A percentile compares a stretch with the other conserved stretches of the same genome.
phyloP scores from a whole-genome alignment of 164 flowering plant species.

The Vitis amurensis region DNA sequence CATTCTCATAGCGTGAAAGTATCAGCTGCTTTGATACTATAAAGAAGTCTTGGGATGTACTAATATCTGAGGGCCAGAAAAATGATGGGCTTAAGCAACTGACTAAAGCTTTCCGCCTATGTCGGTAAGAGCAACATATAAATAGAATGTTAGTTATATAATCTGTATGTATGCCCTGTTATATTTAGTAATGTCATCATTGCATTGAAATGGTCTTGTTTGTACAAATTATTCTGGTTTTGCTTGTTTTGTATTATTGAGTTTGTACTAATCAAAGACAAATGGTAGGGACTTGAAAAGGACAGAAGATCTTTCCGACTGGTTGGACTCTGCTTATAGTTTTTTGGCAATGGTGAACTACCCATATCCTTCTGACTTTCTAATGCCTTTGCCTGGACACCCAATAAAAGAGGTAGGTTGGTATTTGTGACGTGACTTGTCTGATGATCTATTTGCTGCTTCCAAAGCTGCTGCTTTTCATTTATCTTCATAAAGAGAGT shows the following conservation, averaged over 20 bases:
- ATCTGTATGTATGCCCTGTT: not conserved
- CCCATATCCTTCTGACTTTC: slow-evolving; percentile 72
- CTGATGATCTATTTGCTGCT: not conserved
- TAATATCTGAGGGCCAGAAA: slow-evolving; percentile 47
- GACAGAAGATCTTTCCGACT: slow-evolving; percentile 52
- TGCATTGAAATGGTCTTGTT: not conserved
- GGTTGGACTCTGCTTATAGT: slow-evolving; percentile 84
- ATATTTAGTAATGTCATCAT: not conserved
- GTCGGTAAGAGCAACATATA: slow-evolving; percentile 45
- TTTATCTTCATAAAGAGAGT: too few species aligned
- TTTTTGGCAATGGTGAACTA: slow-evolving; percentile 90
- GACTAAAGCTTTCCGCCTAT: slow-evolving; percentile 58
- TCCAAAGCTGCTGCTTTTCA: not conserved
- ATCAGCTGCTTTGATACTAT: slow-evolving; percentile 69
- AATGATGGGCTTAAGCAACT: slow-evolving; percentile 55
- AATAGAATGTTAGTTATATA: not conserved
- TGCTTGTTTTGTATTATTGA: not conserved
- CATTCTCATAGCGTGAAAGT: slow-evolving; percentile 65
- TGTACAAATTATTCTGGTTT: not conserved
- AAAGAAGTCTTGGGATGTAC: slow-evolving; percentile 71
- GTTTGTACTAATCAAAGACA: slow-evolving; percentile 6
- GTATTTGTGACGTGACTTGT: not conserved
- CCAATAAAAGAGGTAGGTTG: slow-evolving; percentile 82
- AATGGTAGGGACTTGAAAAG: slow-evolving; percentile 58
- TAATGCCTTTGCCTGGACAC: slow-evolving; percentile 87